phyloP scores from a whole-genome alignment of 2,329 filamentous ascomycete species.

The Colletotrichum filicis region DNA sequence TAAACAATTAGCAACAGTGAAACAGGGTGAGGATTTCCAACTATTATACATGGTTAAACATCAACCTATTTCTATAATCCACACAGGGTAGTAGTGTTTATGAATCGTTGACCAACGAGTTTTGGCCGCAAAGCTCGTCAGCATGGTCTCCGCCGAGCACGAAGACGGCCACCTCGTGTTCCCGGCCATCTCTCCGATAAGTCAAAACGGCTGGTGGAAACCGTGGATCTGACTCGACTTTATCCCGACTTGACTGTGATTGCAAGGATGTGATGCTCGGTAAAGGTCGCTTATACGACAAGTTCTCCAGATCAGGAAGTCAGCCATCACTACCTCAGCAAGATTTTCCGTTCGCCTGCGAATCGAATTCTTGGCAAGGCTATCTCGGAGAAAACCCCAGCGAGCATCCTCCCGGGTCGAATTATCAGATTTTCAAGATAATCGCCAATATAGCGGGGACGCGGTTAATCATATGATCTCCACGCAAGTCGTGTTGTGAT shows the following conservation, averaged over 20 bases:
- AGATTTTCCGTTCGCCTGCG: neutral
- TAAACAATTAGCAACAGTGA: no score
- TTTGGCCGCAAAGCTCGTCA: no score
- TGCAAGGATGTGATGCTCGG: neutral
- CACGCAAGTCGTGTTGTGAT: neutral
- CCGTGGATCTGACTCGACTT: neutral
- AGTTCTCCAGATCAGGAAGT: neutral
- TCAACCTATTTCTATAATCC: no score
- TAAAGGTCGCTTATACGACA: neutral
- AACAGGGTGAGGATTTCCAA: no score
- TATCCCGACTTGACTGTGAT: neutral
- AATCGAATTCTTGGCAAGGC: neutral
- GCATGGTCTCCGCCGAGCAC: no score
- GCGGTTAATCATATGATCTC: neutral
- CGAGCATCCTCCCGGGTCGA: neutral
- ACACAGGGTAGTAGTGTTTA: no score
- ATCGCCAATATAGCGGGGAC: neutral
- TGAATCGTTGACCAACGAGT: no score
- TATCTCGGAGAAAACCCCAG: neutral
- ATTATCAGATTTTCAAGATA: constrained; percentile 20
- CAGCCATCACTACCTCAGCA: neutral
- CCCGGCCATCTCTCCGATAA: no score
- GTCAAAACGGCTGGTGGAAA: no score
- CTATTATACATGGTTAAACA: no score
- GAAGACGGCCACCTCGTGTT: no score